Evolutionary conservation across 1,139 yeast species (phyloP), one percentile per base, ranked within the genome.

Genomic region (Kluyveromyces sp.): DNA sequence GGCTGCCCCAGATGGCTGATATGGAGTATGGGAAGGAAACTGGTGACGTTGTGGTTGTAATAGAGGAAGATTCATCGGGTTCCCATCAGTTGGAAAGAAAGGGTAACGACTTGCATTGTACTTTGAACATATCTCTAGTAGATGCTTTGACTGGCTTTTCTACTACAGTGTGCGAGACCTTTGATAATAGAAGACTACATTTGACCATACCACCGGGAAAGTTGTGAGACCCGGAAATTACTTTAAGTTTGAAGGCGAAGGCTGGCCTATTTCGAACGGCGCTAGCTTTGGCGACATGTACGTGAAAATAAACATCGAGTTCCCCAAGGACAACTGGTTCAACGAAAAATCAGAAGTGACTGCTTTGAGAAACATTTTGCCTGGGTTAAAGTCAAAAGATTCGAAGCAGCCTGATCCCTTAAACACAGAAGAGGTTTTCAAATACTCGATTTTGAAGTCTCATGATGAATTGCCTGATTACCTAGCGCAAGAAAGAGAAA

Each of bases 281-380:
- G 53, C 58, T 15, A 68, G 63, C 41, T 72, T 74, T 43, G 97
- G 97, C 28, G 89, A 88, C 62, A 67, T 92, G 56, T 90, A 81
- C 56, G 71, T 92, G 25, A 77, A 75, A 48, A 65, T 88, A 27
- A 79, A 79, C 27, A 79, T 92, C 46, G 87, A 81, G 53, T 92
- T 92, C 65, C 98, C 97, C 2, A 74, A 75, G 36, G 94, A 87
- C 63, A 77, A 80, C 56, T 86, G 95, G 95, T 79, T 78, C 58
- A 68, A 77, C 58, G 92, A 84, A 60, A 77, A 74, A 59, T 73
- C 77, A 49, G 92, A 83, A 60, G 47, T 81, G 4, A 51, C 67
- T 28, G 77, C 73, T 50, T 67, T 83, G 50, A 70, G 69, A 49
- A 77, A 78, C 51, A 68, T 81, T 25, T 66, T 83, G 42, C 89